These are phyloP conservation scores for Sarcodon sp. DNA, from an alignment of 768 basidiomycete species.

Conservation along the genomic window DNA sequence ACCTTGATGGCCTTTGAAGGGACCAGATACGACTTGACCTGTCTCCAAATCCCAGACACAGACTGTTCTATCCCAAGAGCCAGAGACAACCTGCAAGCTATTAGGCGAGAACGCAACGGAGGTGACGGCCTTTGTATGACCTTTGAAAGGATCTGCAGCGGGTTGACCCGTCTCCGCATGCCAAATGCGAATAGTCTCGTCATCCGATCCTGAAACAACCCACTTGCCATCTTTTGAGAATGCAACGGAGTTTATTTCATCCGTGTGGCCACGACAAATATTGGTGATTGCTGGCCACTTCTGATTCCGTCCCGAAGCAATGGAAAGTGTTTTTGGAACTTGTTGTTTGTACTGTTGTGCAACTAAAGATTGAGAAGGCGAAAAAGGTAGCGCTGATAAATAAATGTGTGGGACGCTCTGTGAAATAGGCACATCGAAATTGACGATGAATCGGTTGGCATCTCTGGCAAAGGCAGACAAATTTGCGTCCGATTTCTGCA, in stretches of 20 bases:
- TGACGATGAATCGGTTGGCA: too few relatives aligned
- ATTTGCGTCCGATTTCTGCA: too few relatives aligned
- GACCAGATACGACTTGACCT: neutral
- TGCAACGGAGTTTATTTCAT: conserved; percentile 12
- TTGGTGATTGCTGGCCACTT: too few relatives aligned
- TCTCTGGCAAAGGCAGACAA: too few relatives aligned
- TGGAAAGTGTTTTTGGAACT: too few relatives aligned
- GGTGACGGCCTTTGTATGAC: conserved; percentile 11
- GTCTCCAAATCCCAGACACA: neutral
- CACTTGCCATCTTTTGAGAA: conserved; percentile 30
- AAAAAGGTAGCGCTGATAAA: too few relatives aligned
- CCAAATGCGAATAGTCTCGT: conserved; percentile 41
- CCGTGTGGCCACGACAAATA: conserved; percentile 1
- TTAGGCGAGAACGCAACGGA: conserved; percentile 17
- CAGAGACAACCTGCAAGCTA: conserved; percentile 5
- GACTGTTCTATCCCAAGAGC: neutral
- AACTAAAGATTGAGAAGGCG: too few relatives aligned
- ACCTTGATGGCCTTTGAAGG: conserved; percentile 4
- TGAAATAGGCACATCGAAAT: too few relatives aligned
- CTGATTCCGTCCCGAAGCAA: too few relatives aligned
- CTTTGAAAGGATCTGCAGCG: too few relatives aligned
- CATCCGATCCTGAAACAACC: conserved; percentile 37
- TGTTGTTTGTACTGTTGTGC: too few relatives aligned
- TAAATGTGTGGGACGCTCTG: too few relatives aligned
- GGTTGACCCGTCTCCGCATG: conserved; percentile 26